These are phyloP conservation scores for Sisymbrium altissimum DNA, from an alignment of 345 rosid species.

Conservation along the genomic window DNA sequence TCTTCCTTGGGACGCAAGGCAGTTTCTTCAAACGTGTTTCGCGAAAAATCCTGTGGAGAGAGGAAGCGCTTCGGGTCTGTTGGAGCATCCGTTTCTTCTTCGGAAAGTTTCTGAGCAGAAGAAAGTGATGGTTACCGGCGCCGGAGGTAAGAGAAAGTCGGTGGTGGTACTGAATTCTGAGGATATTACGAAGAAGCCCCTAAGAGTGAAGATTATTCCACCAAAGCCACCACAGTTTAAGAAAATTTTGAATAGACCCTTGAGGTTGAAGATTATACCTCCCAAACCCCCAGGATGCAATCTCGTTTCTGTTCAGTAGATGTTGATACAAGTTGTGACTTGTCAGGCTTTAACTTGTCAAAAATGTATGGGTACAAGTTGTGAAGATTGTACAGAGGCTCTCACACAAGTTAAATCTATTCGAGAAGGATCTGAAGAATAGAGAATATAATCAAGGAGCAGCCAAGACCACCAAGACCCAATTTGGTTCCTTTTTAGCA, in stretches of 20 bases:
- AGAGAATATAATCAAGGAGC: neutral
- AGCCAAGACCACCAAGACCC: neutral
- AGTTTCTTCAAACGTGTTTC: constrained; percentile 13
- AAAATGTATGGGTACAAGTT: neutral
- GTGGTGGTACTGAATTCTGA: neutral
- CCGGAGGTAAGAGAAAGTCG: neutral
- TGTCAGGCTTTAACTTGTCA: too few relatives aligned
- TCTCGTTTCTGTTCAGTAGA: neutral
- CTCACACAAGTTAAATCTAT: too few relatives aligned
- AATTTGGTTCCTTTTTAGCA: neutral
- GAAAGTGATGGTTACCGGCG: neutral
- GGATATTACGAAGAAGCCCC: neutral
- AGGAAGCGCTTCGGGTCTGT: constrained; percentile 11
- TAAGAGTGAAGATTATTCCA: neutral
- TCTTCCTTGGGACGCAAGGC: constrained; percentile 18
- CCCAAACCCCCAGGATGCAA: neutral
- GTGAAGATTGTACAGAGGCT: neutral
- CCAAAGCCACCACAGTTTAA: constrained; percentile 8
- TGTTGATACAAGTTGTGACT: too few relatives aligned
- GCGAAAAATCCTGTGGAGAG: neutral
- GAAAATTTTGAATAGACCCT: neutral
- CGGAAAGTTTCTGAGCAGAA: neutral
- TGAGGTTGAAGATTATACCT: constrained; percentile 23
- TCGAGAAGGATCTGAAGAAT: too few relatives aligned
- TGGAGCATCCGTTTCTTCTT: constrained; percentile 8